phyloP scores from a whole-genome alignment of 2,329 filamentous ascomycete genomes.

The Claviceps sp. region DNA sequence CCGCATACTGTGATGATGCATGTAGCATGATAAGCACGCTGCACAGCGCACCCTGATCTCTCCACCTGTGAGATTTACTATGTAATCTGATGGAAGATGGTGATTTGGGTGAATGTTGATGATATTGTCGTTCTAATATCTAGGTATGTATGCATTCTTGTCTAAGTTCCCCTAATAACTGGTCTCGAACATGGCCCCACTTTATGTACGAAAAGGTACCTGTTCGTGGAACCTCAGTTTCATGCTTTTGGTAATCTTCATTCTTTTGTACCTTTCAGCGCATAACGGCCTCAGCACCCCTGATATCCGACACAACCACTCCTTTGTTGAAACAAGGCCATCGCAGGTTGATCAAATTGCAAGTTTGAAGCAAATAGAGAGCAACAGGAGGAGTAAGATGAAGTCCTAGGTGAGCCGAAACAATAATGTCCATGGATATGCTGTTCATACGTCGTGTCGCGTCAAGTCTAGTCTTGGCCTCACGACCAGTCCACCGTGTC shows the following conservation, averaged over 20 bases:
- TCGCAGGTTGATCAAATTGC: neutral
- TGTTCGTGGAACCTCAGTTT: too few species aligned
- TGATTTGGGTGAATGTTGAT: too few species aligned
- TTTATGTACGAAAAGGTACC: too few species aligned
- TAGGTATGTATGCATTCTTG: too few species aligned
- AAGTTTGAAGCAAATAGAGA: neutral
- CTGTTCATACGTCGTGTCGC: neutral
- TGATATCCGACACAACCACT: neutral
- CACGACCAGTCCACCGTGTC: neutral
- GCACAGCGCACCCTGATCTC: neutral
- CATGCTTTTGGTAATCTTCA: too few species aligned
- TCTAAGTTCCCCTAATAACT: too few species aligned
- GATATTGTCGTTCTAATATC: too few species aligned
- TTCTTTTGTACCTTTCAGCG: too few species aligned
- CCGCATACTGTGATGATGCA: neutral
- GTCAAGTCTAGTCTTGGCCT: neutral
- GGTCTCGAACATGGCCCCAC: too few species aligned
- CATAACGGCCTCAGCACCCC: too few species aligned
- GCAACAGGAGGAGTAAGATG: neutral
- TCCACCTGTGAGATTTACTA: too few species aligned
- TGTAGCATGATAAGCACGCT: neutral
- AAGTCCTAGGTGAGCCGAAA: neutral
- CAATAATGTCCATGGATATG: neutral
- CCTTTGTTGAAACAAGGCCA: neutral
- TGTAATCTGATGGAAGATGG: too few species aligned